Evolutionary conservation across 768 basidiomycete genomes (phyloP), one percentile per base, ranked within the genome.

Genomic region (Daedaleopsis nitida): DNA sequence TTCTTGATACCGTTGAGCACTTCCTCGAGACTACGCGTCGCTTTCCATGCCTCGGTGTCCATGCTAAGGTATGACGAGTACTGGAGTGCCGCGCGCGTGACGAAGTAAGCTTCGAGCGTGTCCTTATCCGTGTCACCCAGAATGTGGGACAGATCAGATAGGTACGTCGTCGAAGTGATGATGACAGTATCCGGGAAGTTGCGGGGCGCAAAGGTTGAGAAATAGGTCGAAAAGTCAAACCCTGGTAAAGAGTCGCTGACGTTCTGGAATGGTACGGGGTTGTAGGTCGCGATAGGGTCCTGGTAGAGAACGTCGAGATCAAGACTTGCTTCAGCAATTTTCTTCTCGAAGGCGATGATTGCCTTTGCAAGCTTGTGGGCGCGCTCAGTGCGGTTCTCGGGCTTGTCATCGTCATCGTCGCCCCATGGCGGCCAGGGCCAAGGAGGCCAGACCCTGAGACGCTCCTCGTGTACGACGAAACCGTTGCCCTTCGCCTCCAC

Each of bases 341-440:
- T 78, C 50, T 81, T 80, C 75, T 99, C 97, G 61, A 99, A 89
- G 24, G 77, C 73, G 65, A 97, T 79, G 32, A 97, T 87, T 32
- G 83, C 75, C 64, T 83, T 82, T 0, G 95, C 89, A 8, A 95
- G 78, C 51, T 83, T 81, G 21, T 78, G 82, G 9, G 88, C 85
- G 58, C 80, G 79, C 57, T 83, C 77, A 0, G 80, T 82, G 19
- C 77, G 76, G 53, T 87, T 86, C 52, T 77, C 73, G 9, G 83
- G 79, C 57, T 80, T 80, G 24, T 70, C 85, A 17, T 80, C 85
- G 34, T n/a, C n/a, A n/a, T 86, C 86, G 24, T 75, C 86, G 45
- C 82, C 87, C 90, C 91, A 94, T 6, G 94, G 93, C 69, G 91
- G 89, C 89, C 89, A 89, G 16, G 89, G 87, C 88, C 89, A 87